Evolutionary conservation across 805 yeast species (phyloP), one percentile per base, ranked within the genome.

Genomic region (Torulaspora maleeae): DNA sequence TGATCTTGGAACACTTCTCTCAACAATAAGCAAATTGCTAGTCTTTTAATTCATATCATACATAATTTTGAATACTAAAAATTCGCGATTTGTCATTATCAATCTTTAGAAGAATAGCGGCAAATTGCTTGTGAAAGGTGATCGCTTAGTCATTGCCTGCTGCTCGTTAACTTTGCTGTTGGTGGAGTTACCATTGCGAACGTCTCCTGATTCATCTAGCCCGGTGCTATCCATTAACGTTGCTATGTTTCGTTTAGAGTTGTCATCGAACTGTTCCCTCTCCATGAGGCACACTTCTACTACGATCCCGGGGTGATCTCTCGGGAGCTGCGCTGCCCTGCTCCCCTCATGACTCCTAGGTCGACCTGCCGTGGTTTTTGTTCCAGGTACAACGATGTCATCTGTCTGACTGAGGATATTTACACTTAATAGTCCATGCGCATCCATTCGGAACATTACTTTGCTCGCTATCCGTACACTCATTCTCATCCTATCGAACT

Each of bases 1-100:
- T 87, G 77, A 83, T 93, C 73, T 82, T 93, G 75, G 95, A 89
- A 77, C 90, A 88, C 83, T 88, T 91, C 77, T 82, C 95, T 67
- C 86, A 85, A 72, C 89, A 86, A 76, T 82, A 84, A 77, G 65
- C 70, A 49, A 50, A 32, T 50, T 51, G 36, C 17, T 20, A 38
- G 24, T 17, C 20, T 38, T 38, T 38, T 38, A 34, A 30, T 45
- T 38, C 28, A 19, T 29, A 32, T 22, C 13, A 35, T 41, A 35
- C 24, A 43, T 41, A 41, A 28, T 35, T 19, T n/a, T 10, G 36
- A 25, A 28, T 16, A 41, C 27, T 22, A 38, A 32, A 39, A 40
- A 41, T 29, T 32, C 16, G 46, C 45, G 27, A 28, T 28, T 24
- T 41, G 43, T 44, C 16, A 11, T 39, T 22, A 22, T 8, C 25